phyloP scores from a whole-genome alignment of 257 asterid species.

The Ocimum tenuiflorum region DNA sequence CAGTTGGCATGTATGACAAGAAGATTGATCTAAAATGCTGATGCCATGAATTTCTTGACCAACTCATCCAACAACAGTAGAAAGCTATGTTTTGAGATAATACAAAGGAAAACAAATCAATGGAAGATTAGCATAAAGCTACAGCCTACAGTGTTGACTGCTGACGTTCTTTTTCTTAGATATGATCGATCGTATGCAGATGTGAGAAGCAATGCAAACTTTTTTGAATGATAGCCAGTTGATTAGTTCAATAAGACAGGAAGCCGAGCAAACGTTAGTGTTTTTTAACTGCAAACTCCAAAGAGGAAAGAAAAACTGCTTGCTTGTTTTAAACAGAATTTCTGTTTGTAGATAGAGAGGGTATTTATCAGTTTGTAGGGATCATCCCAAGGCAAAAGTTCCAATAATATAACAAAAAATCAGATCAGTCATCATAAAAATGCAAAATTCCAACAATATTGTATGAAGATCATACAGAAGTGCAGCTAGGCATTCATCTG shows the following conservation, averaged over 20 bases:
- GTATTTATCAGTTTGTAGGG: background rate
- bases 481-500: too few relatives aligned
- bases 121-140: background rate
- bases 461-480: too few relatives aligned
- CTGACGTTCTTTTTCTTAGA: background rate
- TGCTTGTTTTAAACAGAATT: too few relatives aligned
- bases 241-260: background rate
- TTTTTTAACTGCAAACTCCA: background rate
- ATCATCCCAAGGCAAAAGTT: background rate
- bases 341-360: background rate
- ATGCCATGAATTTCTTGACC: background rate
- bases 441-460: too few relatives aligned
- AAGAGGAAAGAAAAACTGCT: background rate
- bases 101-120: background rate
- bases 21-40: background rate
- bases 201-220: background rate
- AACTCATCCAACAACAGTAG: background rate
- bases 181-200: background rate
- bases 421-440: too few relatives aligned
- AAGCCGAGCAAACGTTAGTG: background rate
- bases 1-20: background rate
- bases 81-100: background rate
- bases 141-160: background rate
- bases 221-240: background rate
- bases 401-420: too few relatives aligned